phyloP scores from a whole-genome alignment of 148 eudicot species.

The Vaccinium macrocarpon region DNA sequence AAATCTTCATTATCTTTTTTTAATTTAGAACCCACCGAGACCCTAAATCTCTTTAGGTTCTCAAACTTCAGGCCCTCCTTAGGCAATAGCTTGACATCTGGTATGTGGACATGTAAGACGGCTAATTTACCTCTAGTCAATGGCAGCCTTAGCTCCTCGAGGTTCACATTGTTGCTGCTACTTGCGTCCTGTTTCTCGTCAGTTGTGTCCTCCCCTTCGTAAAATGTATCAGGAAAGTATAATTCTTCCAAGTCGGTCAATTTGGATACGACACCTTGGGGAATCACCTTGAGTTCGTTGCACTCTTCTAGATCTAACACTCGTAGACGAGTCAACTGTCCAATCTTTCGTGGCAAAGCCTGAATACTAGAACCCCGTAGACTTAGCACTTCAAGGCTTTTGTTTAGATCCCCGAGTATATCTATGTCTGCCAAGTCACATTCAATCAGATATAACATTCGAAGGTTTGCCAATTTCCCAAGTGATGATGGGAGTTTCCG shows the following conservation, averaged over 20 bases:
- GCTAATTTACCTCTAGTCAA: neutral
- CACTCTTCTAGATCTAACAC: constrained; percentile 11
- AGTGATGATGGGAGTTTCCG: neutral
- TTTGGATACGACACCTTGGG: constrained; percentile 1
- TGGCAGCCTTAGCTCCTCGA: neutral
- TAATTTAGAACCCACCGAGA: neutral
- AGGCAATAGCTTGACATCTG: neutral
- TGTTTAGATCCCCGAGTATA: neutral
- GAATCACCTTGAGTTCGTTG: neutral
- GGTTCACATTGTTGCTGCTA: neutral
- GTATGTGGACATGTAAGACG: neutral
- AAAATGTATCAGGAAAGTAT: neutral
- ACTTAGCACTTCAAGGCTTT: neutral
- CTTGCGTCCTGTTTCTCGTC: neutral
- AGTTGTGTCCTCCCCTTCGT: neutral
- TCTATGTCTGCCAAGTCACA: neutral
- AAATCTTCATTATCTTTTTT: no score
- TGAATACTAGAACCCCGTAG: neutral
- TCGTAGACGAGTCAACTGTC: constrained; percentile 2
- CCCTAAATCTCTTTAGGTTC: neutral
- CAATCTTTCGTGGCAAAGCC: neutral
- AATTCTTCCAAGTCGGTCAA: neutral
- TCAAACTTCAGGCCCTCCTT: neutral
- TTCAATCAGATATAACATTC: neutral
- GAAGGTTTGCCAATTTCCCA: neutral